These are phyloP conservation scores for Millerozyma acaciae DNA, from an alignment of 805 yeast genomes.

Conservation along the genomic window DNA sequence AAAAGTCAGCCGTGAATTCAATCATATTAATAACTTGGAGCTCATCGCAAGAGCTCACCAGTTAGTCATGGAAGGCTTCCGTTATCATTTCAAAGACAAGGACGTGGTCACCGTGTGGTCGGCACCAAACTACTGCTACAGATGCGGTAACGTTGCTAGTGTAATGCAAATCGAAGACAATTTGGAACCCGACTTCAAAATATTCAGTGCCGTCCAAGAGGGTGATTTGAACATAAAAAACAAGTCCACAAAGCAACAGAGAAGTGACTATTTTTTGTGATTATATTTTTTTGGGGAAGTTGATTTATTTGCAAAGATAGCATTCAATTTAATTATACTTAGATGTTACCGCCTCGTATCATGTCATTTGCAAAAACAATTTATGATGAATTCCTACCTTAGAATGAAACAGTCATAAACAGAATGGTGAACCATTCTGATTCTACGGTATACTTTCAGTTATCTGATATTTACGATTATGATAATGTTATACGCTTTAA, in stretches of 20 bases:
- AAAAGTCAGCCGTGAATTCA: constrained; percentile 91
- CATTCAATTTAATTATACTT: no score
- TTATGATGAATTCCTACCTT: no score
- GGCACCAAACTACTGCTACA: constrained; percentile 94
- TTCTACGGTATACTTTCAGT: no score
- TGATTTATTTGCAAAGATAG: no score
- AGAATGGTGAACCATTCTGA: no score
- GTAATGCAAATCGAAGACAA: constrained; percentile 94
- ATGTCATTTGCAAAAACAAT: no score
- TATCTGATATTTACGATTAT: no score
- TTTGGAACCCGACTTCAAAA: constrained; percentile 83
- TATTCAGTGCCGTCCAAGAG: constrained; percentile 93
- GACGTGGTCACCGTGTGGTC: constrained; percentile 98
- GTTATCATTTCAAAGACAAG: constrained; percentile 92
- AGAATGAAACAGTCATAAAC: no score
- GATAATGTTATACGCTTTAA: no score
- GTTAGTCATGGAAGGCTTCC: constrained; percentile 96
- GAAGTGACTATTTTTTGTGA: constrained; percentile 43
- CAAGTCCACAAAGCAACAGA: constrained; percentile 38
- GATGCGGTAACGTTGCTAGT: constrained; percentile 98
- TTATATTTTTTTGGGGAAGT: no score
- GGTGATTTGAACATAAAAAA: constrained; percentile 47
- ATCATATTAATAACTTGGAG: constrained; percentile 85
- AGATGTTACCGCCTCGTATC: no score
- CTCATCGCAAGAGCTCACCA: constrained; percentile 96